These are phyloP conservation scores for Magnusiomyces suaveolens DNA, from an alignment of 1,139 yeast genomes.

Conservation along the genomic window DNA sequence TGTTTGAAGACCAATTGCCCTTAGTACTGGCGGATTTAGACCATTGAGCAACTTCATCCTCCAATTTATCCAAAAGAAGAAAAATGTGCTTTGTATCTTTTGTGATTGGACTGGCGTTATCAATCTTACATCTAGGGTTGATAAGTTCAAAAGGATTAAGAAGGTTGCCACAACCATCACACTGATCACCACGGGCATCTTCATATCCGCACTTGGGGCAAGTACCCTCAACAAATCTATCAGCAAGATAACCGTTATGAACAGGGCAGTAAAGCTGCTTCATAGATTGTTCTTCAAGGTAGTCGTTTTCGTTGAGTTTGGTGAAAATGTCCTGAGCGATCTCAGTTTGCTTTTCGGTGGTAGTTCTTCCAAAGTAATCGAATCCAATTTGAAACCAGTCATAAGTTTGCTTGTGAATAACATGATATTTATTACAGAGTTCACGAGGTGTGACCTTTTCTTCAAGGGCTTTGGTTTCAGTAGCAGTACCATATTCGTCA, in stretches of 20 bases:
- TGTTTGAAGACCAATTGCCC: conserved; percentile 89
- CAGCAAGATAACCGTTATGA: conserved; percentile 88
- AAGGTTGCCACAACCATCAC: conserved; percentile 89
- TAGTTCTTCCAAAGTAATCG: conserved; percentile 93
- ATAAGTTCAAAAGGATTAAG: conserved; percentile 88
- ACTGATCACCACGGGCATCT: conserved; percentile 98
- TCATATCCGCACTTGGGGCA: conserved; percentile 93
- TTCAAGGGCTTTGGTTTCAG: conserved; percentile 95
- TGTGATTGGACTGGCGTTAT: conserved; percentile 68
- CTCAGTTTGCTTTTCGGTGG: conserved; percentile 83
- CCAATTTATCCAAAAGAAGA: conserved; percentile 72
- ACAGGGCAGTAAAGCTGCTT: conserved; percentile 85
- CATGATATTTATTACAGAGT: conserved; percentile 82
- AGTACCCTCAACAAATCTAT: conserved; percentile 92
- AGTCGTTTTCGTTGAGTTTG: conserved; percentile 64
- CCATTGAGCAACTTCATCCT: conserved; percentile 67
- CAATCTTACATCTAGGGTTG: conserved; percentile 91
- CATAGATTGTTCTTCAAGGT: conserved; percentile 74
- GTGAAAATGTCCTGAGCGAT: conserved; percentile 89
- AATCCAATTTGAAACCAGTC: conserved; percentile 95
- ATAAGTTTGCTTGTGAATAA: conserved; percentile 78
- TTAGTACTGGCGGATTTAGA: conserved; percentile 51
- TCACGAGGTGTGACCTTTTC: conserved; percentile 81
- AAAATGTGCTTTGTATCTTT: conserved; percentile 80
- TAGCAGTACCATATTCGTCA: conserved; percentile 98